Conservation (phyloP, 228 moss, liverwort and hornwort genomes). For the Sphagnum fallax region DNA sequence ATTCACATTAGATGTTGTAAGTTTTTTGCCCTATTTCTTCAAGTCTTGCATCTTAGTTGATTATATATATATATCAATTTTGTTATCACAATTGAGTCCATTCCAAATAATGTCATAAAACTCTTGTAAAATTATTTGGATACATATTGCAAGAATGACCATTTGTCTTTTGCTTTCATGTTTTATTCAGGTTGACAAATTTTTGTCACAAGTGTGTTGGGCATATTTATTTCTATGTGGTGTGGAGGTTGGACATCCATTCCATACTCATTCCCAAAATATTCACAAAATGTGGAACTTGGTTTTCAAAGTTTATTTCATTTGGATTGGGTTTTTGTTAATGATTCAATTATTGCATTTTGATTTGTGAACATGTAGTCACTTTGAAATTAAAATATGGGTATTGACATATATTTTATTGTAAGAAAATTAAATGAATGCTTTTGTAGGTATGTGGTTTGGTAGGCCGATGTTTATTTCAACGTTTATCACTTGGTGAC, state of each 20-base stretch:
- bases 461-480: constrained; percentile 22
- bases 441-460: constrained; percentile 16
- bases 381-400: too few species aligned
- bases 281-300: too few species aligned
- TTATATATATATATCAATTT: neutral
- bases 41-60: neutral
- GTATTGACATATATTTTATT: too few species aligned
- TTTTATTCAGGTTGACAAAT: constrained; percentile 16
- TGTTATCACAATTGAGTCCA: neutral
- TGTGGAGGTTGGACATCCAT: constrained; percentile 10
- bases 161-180: neutral
- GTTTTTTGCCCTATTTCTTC: neutral
- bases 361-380: too few species aligned
- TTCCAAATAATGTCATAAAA: too few species aligned
- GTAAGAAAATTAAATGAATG: neutral
- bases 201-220: constrained; percentile 18
- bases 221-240: constrained; percentile 16
- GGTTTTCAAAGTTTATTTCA: too few species aligned
- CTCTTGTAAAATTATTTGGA: too few species aligned
- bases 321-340: too few species aligned
- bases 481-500: constrained; percentile 11
- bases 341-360: too few species aligned
- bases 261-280: too few species aligned
- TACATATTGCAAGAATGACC: neutral
- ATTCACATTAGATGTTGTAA: neutral